These are phyloP conservation scores for Sphagnum tenellum DNA, from an alignment of 225 moss, liverwort and hornwort species.

Conservation along the genomic window DNA sequence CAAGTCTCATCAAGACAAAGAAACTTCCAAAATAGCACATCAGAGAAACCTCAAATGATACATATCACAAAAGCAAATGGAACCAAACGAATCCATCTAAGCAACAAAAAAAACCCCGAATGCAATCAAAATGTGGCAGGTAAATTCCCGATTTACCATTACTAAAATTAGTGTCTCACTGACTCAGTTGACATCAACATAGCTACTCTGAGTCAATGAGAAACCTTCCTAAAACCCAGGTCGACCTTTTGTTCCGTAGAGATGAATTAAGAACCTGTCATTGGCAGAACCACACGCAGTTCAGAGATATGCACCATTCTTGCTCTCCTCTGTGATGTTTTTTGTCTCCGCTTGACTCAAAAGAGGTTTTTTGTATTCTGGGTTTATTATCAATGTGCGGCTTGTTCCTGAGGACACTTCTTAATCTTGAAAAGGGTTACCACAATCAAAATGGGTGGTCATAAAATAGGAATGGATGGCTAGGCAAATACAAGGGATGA, in stretches of 20 bases:
- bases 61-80: conserved; percentile 5
- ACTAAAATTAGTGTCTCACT: no score
- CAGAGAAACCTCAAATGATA: background rate
- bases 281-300: conserved; percentile 72
- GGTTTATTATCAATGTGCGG: no score
- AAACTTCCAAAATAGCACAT: no score
- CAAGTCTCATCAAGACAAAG: no score
- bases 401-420: no score
- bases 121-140: background rate
- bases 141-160: background rate
- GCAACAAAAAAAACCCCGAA: background rate
- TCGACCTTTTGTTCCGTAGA: no score
- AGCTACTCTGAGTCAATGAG: background rate
- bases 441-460: no score
- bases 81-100: background rate
- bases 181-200: background rate
- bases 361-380: no score
- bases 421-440: no score
- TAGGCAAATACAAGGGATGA: no score
- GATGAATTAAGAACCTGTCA: conserved; percentile 47
- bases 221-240: background rate
- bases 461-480: no score
- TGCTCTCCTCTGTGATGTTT: background rate
- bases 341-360: no score
- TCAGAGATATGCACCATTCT: conserved; percentile 86